These are phyloP conservation scores for Aspergillus fijiensis DNA, from an alignment of 2,329 filamentous ascomycete genomes.

Conservation along the genomic window DNA sequence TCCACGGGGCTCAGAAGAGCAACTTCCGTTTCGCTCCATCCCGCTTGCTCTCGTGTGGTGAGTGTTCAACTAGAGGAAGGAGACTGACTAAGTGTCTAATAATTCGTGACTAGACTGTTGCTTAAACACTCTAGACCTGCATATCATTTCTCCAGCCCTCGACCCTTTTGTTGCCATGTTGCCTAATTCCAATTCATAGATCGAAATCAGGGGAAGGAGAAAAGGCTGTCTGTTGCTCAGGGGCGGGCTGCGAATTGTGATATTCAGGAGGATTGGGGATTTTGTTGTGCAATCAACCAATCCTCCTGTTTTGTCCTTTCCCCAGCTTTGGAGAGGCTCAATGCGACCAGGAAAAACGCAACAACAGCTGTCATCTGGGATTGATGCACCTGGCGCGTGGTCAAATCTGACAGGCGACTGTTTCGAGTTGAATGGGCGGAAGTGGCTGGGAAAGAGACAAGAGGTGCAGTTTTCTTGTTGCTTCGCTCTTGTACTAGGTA, in stretches of 20 bases:
- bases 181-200: background rate
- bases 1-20: too few species aligned
- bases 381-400: background rate
- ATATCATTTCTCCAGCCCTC: constrained; percentile 4
- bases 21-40: background rate
- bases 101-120: constrained; percentile 5
- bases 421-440: background rate
- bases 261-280: background rate
- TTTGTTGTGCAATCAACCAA: background rate
- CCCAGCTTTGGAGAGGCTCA: background rate
- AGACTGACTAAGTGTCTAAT: background rate
- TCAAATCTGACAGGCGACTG: background rate
- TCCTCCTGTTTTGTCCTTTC: background rate
- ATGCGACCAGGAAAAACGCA: background rate
- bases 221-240: background rate
- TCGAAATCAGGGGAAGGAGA: background rate
- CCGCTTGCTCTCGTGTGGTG: background rate
- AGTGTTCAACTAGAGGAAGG: constrained; percentile 1
- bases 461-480: background rate
- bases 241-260: background rate
- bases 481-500: background rate
- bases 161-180: constrained; percentile 1
- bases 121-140: constrained; percentile 9
- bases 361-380: background rate
- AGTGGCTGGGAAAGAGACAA: background rate